Evolutionary conservation across 2,329 filamentous ascomycete species (phyloP).

Genomic region (Pezicula carpinea): DNA sequence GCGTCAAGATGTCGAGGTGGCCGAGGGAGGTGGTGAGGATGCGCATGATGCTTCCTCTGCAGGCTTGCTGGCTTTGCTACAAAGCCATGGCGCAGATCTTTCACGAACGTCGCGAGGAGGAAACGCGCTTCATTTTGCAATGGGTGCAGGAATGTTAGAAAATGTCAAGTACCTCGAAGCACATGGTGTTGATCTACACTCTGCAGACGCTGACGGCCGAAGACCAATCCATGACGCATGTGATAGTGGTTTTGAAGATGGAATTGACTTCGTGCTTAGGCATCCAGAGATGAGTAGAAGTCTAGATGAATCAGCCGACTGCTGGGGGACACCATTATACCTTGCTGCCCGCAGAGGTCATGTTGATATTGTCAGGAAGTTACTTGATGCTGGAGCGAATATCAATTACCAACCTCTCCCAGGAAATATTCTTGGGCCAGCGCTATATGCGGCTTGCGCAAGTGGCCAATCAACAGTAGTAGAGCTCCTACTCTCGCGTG

Average conservation of each 20-base stretch:
- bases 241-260: background rate
- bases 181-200: background rate
- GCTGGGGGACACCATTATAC: background rate
- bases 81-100: background rate
- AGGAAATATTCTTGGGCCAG: background rate
- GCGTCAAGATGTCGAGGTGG: no score
- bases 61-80: background rate
- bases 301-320: background rate
- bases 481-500: background rate
- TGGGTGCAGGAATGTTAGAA: background rate
- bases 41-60: no score
- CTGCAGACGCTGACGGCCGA: background rate
- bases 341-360: background rate
- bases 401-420: background rate
- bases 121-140: background rate
- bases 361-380: background rate
- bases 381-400: background rate
- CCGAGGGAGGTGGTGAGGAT: no score
- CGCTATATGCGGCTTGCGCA: conserved; percentile 3
- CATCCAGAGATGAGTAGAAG: background rate
- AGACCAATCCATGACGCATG: background rate
- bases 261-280: background rate
- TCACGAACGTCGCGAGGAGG: background rate
- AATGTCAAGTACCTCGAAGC: background rate
- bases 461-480: background rate